Evolutionary conservation across 495 filamentous ascomycete genomes (phyloP), one percentile per base, ranked within the genome.

Genomic region (Paragyromitra xinjiangensis): DNA sequence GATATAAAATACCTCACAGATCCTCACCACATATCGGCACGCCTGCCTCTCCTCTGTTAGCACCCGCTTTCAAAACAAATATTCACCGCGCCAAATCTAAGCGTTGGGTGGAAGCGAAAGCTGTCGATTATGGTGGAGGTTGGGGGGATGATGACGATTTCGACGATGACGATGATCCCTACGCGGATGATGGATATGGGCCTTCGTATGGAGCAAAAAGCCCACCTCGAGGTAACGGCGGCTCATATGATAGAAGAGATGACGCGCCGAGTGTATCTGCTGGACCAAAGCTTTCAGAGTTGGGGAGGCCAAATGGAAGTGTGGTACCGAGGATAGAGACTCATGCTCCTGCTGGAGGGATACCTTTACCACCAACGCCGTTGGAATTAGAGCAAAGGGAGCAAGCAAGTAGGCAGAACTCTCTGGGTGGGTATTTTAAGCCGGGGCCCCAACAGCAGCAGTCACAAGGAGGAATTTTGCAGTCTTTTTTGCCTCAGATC

Each of bases 101-200:
- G 84, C 94, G 94, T 85, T 99, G 95, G 95, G 91, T 94, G 11
- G 91, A 97, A 80, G 95, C 95, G 26, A 96, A 95, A 83, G 87
- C 90, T 48, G 89, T 90, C 71, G 91, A 91, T 71, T 99, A 99
- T 80, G 95, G 94, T 73, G 94, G 93, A 78, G 95, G 97, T 80
- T 98, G 95, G 93, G 95, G 94, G 53, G 92, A 91, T 61, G 92
- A 93, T 44, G 92, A 95, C 56, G 90, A 92, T 12, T 88, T 91
- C 50, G 91, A 94, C 72, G 92, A 94, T 63, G 90, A 93, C 78
- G 91, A 93, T 78, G 91, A 79, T 22, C 56, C 70, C 11, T 78
- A 81, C 37, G 73, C 59, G n/a, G 74, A 53, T 51, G 74, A 64
- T 58, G 69, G 53, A 37, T 77, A 77, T 22, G 65, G 59, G 2